A percentile compares a stretch with the other conserved stretches of the same genome.
These are phyloP conservation scores for Globisporangium emineosum DNA, from an alignment of 352 stramenopile genomes.

Conservation along the genomic window DNA sequence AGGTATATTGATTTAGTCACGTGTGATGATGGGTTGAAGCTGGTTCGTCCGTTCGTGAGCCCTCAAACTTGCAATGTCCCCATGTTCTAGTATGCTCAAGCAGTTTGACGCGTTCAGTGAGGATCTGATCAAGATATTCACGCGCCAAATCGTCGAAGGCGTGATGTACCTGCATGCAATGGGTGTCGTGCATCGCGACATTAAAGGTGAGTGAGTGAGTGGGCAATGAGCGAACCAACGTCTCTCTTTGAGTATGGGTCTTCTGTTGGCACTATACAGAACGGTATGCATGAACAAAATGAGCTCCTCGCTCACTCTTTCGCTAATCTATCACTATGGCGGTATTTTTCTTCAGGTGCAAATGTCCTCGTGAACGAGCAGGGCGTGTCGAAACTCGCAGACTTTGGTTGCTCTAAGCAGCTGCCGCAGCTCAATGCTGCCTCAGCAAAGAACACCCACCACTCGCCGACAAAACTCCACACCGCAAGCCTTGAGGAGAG, in stretches of 20 bases:
- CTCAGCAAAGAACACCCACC: neutral
- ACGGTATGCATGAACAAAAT: neutral
- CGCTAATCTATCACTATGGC: neutral
- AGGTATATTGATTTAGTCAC: conserved; percentile 14
- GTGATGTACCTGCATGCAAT: conserved; percentile 92
- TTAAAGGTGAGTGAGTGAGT: conserved; percentile 72
- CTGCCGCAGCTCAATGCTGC: conserved; percentile 40
- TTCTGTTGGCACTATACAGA: neutral
- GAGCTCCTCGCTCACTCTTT: neutral
- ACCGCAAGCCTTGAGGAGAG: conserved; percentile 83
- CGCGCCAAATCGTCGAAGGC: conserved; percentile 88
- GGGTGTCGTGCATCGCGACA: conserved; percentile 92
- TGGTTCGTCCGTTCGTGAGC: neutral
- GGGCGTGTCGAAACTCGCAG: conserved; percentile 83
- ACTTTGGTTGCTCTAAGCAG: conserved; percentile 90
- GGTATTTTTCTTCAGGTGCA: conserved; percentile 32
- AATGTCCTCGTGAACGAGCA: conserved; percentile 90
- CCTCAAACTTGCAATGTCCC: neutral
- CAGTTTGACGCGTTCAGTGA: conserved; percentile 94
- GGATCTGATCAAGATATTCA: conserved; percentile 88
- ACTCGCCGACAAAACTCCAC: conserved; percentile 26
- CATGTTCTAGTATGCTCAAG: conserved; percentile 61
- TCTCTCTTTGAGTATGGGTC: neutral
- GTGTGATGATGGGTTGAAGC: neutral
- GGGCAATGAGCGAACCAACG: neutral